Evolutionary conservation across 192 early-diverging fungal genomes (phyloP).

Genomic region (Coemansia sp.): DNA sequence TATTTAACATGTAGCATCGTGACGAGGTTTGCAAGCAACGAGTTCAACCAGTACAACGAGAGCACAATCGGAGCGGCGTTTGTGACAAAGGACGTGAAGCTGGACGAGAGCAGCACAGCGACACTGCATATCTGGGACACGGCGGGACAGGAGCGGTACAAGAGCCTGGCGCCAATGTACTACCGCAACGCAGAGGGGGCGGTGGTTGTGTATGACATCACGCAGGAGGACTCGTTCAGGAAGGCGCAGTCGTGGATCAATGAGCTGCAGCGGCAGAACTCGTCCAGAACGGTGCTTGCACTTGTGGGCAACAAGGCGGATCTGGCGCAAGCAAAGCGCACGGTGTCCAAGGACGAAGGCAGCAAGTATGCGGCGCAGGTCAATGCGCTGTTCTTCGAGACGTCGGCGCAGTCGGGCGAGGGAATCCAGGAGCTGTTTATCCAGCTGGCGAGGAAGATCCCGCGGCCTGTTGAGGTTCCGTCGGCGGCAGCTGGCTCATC

Average conservation of each 20-base stretch:
- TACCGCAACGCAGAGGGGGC: slow-evolving; percentile 97
- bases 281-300: slow-evolving; percentile 89
- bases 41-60: slow-evolving; percentile 96
- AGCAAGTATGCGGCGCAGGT: slow-evolving; percentile 73
- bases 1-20: slow-evolving; percentile 65
- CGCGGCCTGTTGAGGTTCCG: slow-evolving; percentile 35
- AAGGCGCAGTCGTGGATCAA: slow-evolving; percentile 96
- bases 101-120: slow-evolving; percentile 76
- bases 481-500: slow-evolving; percentile 20
- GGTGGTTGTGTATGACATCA: slow-evolving; percentile 95
- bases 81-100: slow-evolving; percentile 84
- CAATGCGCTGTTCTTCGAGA: slow-evolving; percentile 86
- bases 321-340: slow-evolving; percentile 63
- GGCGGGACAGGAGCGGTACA: slow-evolving; percentile 97
- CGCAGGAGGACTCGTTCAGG: slow-evolving; percentile 79
- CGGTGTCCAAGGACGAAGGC: slow-evolving; percentile 74
- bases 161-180: slow-evolving; percentile 95
- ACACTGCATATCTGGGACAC: slow-evolving; percentile 88
- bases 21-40: slow-evolving; percentile 86
- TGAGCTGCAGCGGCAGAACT: slow-evolving; percentile 90
- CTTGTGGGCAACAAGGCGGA: slow-evolving; percentile 98
- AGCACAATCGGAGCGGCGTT: slow-evolving; percentile 95
- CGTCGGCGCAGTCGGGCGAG: slow-evolving; percentile 82
- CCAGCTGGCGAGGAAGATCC: slow-evolving; percentile 80
- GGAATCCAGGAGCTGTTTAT: slow-evolving; percentile 83